Base-by-base conservation (phyloP, 768 basidiomycete genomes). In the Podaxis rugospora region DNA sequence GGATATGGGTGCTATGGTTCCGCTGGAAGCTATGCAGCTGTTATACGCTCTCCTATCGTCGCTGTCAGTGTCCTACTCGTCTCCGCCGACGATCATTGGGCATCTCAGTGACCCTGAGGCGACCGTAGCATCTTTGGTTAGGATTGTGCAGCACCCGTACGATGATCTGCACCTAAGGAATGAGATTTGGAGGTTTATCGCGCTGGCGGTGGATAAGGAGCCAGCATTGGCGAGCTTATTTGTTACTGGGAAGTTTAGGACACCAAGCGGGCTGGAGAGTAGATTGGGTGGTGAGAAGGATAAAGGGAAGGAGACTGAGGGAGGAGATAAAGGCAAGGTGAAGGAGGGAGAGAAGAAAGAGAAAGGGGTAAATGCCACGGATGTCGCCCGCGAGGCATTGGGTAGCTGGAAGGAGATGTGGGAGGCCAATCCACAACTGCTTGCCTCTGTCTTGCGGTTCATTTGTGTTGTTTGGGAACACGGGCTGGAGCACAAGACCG, bases 191-290 rank as follows among this genome's bases (percentile, higher is more conserved):
- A 83, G 82, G 63, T 89, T 96, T 64, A 86, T 96, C 40, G 75
- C 90, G 0, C 78, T 92, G 16, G 88, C 91, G 1, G 85, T 95
- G 13, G 87, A 92, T 66, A 89, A 88, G 63, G 93, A 95, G 69
- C 93, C 95, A 0, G 93, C 95, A 0, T 77, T 96, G 4, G 87
- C 90, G 1, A 80, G 85, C 57, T 76, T 97, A 27, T 87, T 95
- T 61, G 87, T 95, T 35, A 81, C 85, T 0, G 93, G 93, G 2
- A 81, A 84, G 44, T 88, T 92, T 65, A 81, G 80, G 52, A 73
- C 80, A 3, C 81, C 84, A 2, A 67, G 62, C 42, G 72, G 75
- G 39, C 58, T 72, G 57, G 82, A 79, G 66, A 78, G 62, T 39
- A 71, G 74, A 39, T 57, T 71, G 57, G 82, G 79, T 66, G 78